These are phyloP conservation scores for Penicillium argentinense DNA, from an alignment of 495 filamentous ascomycete species.

Conservation along the genomic window DNA sequence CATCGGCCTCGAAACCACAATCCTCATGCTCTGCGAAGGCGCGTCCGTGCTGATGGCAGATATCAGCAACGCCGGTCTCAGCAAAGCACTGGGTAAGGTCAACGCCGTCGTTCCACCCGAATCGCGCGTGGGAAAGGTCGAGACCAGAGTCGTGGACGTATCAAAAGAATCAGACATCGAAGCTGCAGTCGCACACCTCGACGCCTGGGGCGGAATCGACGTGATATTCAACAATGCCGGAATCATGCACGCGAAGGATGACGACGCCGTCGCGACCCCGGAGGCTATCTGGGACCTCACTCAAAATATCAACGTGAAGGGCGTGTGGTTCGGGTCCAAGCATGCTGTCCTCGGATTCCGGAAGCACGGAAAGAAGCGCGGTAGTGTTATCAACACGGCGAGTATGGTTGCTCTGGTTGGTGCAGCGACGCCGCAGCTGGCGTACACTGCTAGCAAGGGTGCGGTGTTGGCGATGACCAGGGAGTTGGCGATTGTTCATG, in stretches of 20 bases:
- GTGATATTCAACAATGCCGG: slow-evolving; percentile 99
- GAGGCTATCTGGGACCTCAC: slow-evolving; percentile 96
- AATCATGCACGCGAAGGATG: slow-evolving; percentile 92
- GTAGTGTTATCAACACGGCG: slow-evolving; percentile 91
- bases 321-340: slow-evolving; percentile 95
- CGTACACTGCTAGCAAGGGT: slow-evolving; percentile 93
- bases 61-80: slow-evolving; percentile 70
- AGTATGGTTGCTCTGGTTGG: slow-evolving; percentile 91
- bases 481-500: slow-evolving; percentile 79
- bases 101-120: slow-evolving; percentile 61
- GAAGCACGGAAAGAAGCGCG: slow-evolving; percentile 61
- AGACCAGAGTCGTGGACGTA: slow-evolving; percentile 61
- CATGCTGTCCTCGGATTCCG: slow-evolving; percentile 82
- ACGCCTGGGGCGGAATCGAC: slow-evolving; percentile 86
- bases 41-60: slow-evolving; percentile 86
- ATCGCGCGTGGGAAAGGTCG: slow-evolving; percentile 46
- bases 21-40: slow-evolving; percentile 89
- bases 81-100: slow-evolving; percentile 68
- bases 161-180: slow-evolving; percentile 72
- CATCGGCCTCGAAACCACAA: slow-evolving; percentile 91
- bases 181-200: slow-evolving; percentile 64
- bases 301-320: slow-evolving; percentile 94
- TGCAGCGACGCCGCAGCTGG: slow-evolving; percentile 87
- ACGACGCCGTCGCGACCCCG: slow-evolving; percentile 77
- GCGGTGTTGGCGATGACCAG: slow-evolving; percentile 84